Base-by-base conservation (phyloP, 2,329 filamentous ascomycete genomes). In the Coleophoma eucalyptorum region DNA sequence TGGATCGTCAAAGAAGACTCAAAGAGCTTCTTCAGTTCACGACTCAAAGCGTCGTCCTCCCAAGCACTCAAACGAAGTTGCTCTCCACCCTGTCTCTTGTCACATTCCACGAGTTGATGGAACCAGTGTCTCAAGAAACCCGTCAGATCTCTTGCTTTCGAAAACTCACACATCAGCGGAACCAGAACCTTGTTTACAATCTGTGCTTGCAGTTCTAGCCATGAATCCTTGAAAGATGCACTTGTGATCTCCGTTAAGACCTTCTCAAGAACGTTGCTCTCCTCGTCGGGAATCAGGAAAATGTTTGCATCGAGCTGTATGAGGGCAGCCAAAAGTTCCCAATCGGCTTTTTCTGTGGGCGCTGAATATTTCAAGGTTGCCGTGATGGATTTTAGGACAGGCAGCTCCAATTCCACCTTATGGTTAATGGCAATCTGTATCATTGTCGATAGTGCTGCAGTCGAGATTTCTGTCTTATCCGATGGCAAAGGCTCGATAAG, bases 301-400 rank as follows among this genome's bases (percentile, higher is more conserved):
- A 74, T 67, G 53, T 72, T 72, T 3, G 72, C 58, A 55, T 78
- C 74, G 46, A 76, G 69, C 19, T 65, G 59, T 16, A 78, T 62
- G n/a, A 76, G 60, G 31, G 69, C 67, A 12, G 69, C 66, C 18
- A 78, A 49, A 18, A 78, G 54, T 2, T 55, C 50, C 70, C 72
- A 75, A 46, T 75, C 65, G 1, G 54, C 54, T 44, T 62, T 52
- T 12, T 37, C 16, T 4, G 48, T 49, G 32, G 56, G 63, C 46
- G 35, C 62, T 63, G 54, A 64, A 5, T 10, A 59, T 19, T 64
- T 53, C 13, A 56, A 58, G 32, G 64, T 64, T 40, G 42, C 19
- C n/a, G 42, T 16, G 40, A 73, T 53, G 4, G 54, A 50, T n/a
- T 64, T 63, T 13, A 73, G 58, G 5, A 61, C 58, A 26, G 58